These are phyloP conservation scores for Zygosaccharomyces rouxii DNA, from an alignment of 805 yeast species.

Conservation along the genomic window DNA sequence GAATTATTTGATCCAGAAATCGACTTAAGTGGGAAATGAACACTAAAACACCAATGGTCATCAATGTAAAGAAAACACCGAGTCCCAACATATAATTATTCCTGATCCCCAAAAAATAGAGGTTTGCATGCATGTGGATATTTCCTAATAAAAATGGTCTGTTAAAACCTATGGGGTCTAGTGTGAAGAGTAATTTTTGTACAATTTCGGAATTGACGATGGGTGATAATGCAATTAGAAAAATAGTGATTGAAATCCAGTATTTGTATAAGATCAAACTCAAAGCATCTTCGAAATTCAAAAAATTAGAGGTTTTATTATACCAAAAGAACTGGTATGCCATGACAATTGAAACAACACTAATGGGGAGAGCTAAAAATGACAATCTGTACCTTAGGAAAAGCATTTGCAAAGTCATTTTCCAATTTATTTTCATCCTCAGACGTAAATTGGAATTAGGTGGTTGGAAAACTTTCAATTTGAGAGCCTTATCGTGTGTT, in stretches of 20 bases:
- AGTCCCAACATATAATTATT: conserved; percentile 52
- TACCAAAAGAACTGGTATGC: conserved; percentile 51
- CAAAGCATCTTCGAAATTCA: conserved; percentile 46
- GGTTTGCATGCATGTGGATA: conserved; percentile 42
- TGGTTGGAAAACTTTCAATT: conserved; percentile 24
- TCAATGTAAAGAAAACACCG: conserved; percentile 49
- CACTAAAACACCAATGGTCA: conserved; percentile 23
- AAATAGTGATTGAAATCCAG: conserved; percentile 22
- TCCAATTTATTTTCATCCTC: conserved; percentile 24
- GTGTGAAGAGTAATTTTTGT: conserved; percentile 38
- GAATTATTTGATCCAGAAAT: conserved; percentile 5
- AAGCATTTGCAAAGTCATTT: conserved; percentile 55
- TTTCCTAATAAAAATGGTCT: conserved; percentile 41
- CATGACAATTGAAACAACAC: conserved; percentile 49
- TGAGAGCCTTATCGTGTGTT: conserved; percentile 18
- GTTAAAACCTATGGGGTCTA: conserved; percentile 53
- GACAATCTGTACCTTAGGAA: conserved; percentile 75
- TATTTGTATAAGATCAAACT: conserved; percentile 32
- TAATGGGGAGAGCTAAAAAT: conserved; percentile 64
- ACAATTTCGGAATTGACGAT: conserved; percentile 33
- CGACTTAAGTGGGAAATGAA: conserved; percentile 7
- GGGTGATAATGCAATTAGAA: conserved; percentile 38
- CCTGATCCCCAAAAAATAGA: conserved; percentile 65
- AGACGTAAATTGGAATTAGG: conserved; percentile 18
- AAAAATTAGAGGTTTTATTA: conserved; percentile 37